Base-by-base conservation (phyloP, 805 yeast genomes). In the Pichia heedii region DNA sequence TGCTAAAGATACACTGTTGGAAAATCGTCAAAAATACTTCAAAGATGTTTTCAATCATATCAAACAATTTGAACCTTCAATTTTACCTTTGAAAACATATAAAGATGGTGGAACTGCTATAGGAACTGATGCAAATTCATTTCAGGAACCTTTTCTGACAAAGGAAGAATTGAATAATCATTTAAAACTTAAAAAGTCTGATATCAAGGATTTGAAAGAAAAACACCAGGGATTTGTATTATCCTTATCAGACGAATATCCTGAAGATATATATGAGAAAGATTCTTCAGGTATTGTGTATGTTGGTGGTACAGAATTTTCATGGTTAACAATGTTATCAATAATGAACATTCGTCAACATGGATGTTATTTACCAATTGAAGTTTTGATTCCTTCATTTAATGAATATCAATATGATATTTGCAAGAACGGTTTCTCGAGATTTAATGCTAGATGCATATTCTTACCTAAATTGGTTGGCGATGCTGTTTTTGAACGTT, bases 241-340 rank as follows among this genome's bases (percentile, higher is more conserved):
- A 3, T 62, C 61, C 26, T 55, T 80, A 58, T 84, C 81, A 2
- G 65, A 66, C 3, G 60, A 62, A 40, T 55, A 64, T 4, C 78
- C 77, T 0, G 70, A 66, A 37, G 61, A 64, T 1, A 51, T 76
- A 11, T 77, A 74, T 54, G 55, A 58, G 5, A 75, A 79, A 2
- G 66, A 74, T 54, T 33, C 40, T 22, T 37, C 21, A 11, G 84
- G 85, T 26, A 73, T 77, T 18, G 85, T 79, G 1, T 77, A 70
- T 49, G 88, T 84, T 32, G 93, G 90, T 13, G 94, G 94, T 22
- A 89, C 88, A 1, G 74, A 71, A 51, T 84, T 77, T 63, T 77
- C 80, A 50, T 80, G 89, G 72, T 65, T 82, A 47, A 75, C 84
- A 7, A 62, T 82, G 36, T 64, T 82, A 16, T 76, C 86, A 1